Base-by-base conservation (phyloP, 2,329 filamentous ascomycete genomes). In the Stemphylium vesicarium region DNA sequence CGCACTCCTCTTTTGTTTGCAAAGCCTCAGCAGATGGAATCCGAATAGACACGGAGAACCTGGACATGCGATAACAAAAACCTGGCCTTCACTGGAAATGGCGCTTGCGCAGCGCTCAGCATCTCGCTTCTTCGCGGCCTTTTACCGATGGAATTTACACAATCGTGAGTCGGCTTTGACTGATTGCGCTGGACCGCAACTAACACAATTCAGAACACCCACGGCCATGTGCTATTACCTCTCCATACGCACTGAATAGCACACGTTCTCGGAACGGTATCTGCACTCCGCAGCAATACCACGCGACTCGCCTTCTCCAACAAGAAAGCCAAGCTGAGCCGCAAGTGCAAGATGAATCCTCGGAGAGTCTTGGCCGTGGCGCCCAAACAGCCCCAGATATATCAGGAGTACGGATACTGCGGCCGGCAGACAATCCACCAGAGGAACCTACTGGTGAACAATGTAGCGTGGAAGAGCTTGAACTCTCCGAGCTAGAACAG, bases 51-150 rank as follows among this genome's bases (percentile, higher is more conserved):
- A 8, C 11, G 18, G n/a, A 16, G n/a, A 35, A 8, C 9, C 11
- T 35, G 31, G 29, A 18, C 16, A 50, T 49, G 50, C 5, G 20
- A 37, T 11, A 48, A 35, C 16, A n/a, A 20, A 35, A 22, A 9
- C 22, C 15, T 24, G 11, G 2, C 8, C n/a, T 24, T 42, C 18
- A 6, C n/a, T 42, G 24, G 29, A 39, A 33, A 69, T 69, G 66
- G 52, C 59, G 56, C 58, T 63, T 37, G 49, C 60, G 32, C 63
- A 61, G 57, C 64, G 64, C 41, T 53, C 61, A 9, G 55, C 65
- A 13, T 53, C 57, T 36, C 75, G 74, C 63, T 80, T 81, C 68
- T 80, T 78, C 64, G 67, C 69, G 11, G 72, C 73, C 46, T 80
- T 80, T 61, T 79, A 79, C 65, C 69, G 68, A 63, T 81, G 77